Evolutionary conservation across 202 grass and related monocot genomes (phyloP), one percentile per base, ranked within the genome.

Genomic region (Eragrostis tef): DNA sequence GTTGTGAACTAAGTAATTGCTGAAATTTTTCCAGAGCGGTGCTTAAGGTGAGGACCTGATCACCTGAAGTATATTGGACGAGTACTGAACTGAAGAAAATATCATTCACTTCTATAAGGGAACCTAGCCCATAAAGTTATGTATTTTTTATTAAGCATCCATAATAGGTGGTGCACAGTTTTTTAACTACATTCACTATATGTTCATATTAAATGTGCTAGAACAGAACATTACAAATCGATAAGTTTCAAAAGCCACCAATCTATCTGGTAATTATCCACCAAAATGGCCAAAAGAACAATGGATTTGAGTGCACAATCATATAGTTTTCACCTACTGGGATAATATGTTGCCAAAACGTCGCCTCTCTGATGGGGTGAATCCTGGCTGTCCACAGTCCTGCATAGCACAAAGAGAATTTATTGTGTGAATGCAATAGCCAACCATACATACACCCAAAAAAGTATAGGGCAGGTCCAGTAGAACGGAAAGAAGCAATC

Each of bases 311-410:
- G n/a, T n/a, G n/a, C 60, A 81, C 42, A 73, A 47, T 80, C 26
- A 42, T 57, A 75, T 84, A 29, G 64, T 47, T 74, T 84, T 79
- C 79, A 98, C 92, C 29, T 93, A 98, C 95, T 90, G 88, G 29
- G 75, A 80, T 43, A 98, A 79, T 90, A 94, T 90, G 83, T 79
- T 98, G 44, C 59, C 74, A 78, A 98, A 98, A 15, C 95, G 90
- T 13, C 19, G 71, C 42, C 90, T 98, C 87, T 98, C 95, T 88
- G 95, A 80, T 9, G 83, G 70, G 57, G 92, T 98, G 89, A 98
- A 98, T 82, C 95, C 92, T 80, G 95, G 95, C 60, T 94, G 95
- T 64, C 95, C 95, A 86, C 84, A 89, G 75, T 98, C 95, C 95
- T 98, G 84, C 72, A 86, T 48, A 69, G 59, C 80, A 79, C 57